A percentile compares a stretch with the other conserved stretches of the same genome.
Evolutionary conservation across 331 rosid species (phyloP).

Genomic region (Pyrus hybrid): DNA sequence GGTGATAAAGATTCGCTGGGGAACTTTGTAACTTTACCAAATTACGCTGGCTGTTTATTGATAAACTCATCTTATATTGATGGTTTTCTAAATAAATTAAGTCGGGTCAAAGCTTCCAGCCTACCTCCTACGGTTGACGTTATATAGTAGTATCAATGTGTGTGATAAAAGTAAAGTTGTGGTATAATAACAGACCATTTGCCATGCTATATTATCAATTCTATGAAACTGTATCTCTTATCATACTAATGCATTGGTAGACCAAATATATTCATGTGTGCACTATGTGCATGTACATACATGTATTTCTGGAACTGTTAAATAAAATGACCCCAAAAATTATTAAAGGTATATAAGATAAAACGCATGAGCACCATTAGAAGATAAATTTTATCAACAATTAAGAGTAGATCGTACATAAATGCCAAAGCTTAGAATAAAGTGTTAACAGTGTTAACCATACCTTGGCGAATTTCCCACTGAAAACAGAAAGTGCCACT

Average conservation of each 20-base stretch:
- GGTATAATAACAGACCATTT: background rate
- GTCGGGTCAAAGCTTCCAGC: background rate
- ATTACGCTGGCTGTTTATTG: background rate
- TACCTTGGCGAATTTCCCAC: constrained; percentile 97
- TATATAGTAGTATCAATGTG: background rate
- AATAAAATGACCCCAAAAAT: background rate
- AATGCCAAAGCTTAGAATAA: background rate
- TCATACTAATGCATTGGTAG: background rate
- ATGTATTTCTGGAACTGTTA: background rate
- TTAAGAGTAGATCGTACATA: background rate
- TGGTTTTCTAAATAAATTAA: background rate
- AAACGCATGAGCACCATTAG: background rate
- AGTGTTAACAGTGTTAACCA: background rate
- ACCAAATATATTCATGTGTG: background rate
- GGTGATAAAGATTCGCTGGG: background rate
- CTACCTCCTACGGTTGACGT: background rate
- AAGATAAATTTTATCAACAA: background rate
- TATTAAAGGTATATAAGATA: background rate
- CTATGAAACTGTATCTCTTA: background rate
- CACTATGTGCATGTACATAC: too few relatives aligned
- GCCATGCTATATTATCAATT: background rate
- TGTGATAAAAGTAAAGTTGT: background rate
- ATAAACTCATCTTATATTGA: background rate
- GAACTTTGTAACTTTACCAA: background rate
- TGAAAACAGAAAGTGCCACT: constrained; percentile 83